Percentiles rank a stretch among this genome's conserved stretches.
These are phyloP conservation scores for Eugenia klotzschiana DNA, from an alignment of 441 rosid genomes.

Conservation along the genomic window DNA sequence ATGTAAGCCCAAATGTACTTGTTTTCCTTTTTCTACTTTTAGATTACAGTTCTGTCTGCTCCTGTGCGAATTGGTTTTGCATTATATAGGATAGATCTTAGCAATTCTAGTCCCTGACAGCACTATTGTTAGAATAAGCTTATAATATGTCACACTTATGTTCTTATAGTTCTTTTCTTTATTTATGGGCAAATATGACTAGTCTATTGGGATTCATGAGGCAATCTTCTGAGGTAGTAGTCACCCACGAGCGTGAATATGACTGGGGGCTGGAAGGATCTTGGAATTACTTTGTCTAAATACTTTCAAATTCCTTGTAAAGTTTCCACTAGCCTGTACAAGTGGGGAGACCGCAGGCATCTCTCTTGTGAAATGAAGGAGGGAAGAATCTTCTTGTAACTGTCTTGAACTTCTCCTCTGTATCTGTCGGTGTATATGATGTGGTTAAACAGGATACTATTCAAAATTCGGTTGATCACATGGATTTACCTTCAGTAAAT, in stretches of 20 bases:
- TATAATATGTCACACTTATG: not conserved
- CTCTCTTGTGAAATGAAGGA: not conserved
- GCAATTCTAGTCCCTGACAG: not conserved
- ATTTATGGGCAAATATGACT: not conserved
- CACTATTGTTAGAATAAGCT: not conserved
- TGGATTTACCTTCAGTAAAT: not conserved
- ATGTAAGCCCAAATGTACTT: slow-evolving; percentile 26
- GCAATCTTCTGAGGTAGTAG: not conserved
- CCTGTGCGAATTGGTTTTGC: not conserved
- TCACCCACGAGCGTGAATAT: not conserved
- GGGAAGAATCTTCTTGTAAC: not conserved
- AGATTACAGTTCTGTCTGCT: not conserved
- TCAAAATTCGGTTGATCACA: not conserved
- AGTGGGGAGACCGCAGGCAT: not conserved
- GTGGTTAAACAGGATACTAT: not conserved
- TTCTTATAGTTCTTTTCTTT: not conserved
- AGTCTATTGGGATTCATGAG: not conserved
- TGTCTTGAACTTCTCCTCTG: not conserved
- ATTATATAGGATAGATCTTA: not conserved
- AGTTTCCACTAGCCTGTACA: not conserved
- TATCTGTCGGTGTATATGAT: not conserved
- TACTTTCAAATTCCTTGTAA: not conserved
- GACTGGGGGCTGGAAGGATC: not conserved
- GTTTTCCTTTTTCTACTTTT: not conserved
- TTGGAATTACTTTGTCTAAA: not conserved